Evolutionary conservation across 495 filamentous ascomycete species (phyloP), one percentile per base, ranked within the genome.

Genomic region (Glutinoglossum americanum): DNA sequence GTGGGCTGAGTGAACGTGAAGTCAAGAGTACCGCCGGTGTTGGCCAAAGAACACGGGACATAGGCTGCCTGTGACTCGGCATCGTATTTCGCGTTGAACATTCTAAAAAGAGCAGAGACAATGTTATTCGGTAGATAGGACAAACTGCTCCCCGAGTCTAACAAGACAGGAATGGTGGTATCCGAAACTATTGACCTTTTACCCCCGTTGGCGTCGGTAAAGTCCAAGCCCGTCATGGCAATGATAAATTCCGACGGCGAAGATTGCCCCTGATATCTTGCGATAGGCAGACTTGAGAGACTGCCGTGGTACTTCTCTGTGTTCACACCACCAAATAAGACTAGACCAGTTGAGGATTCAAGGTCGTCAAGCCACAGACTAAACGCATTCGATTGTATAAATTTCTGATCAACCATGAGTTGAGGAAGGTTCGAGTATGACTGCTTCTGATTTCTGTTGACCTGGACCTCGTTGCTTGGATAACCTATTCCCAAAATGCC

Each of bases 401-500:
- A 35, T 1, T 80, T 82, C 23, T 80, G 72, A 45, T 82, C 68
- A 21, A 81, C 81, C 75, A 98, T 77, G 21, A 81, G 73, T 59
- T 76, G 75, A 9, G 89, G 87, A 15, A 96, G 72, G 65, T 95
- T 96, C 44, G 79, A 68, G 68, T 97, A 98, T 1, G 80, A 55
- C 13, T 68, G 57, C 58, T 73, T 69, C 1, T 75, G 73, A 27
- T 78, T 76, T 37, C 77, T 71, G 56, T 77, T 76, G 61, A 85
- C 81, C 59, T 85, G 80, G 7, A 85, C 87, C 67, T 95, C 89
- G 64, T 95, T 89, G 51, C 78, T 64, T 1, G 76, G 60, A 63
- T 96, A 96, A n/a, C 90, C 89, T 60, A 98, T 86, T 33, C 92
- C 92, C 51, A 98, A 71, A 26, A 98, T 89, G 39, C 88, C 88